Evolutionary conservation across 176 grass and related monocot species (phyloP).

Genomic region (Eleusine indica): DNA sequence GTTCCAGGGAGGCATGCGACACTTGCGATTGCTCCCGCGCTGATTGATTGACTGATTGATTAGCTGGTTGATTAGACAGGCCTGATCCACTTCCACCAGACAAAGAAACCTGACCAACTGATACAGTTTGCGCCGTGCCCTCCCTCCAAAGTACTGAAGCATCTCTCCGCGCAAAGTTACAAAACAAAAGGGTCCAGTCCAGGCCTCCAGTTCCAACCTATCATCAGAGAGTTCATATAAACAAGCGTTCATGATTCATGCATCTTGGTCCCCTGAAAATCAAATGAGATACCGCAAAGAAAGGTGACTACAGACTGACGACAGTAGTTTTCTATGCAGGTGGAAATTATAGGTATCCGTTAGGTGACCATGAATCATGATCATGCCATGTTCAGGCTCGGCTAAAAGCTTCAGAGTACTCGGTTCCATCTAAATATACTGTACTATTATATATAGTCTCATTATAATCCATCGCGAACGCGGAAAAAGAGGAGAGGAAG

Average conservation of each 20-base stretch:
- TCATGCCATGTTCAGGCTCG: constrained; percentile 18
- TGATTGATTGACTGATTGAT: constrained; percentile 1
- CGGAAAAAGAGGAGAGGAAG: background rate
- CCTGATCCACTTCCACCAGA: constrained; percentile 15
- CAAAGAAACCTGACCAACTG: constrained; percentile 27
- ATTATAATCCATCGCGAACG: background rate
- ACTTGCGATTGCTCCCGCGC: background rate
- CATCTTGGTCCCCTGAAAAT: background rate
- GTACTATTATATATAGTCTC: background rate
- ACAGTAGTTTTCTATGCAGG: background rate
- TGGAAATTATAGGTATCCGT: background rate
- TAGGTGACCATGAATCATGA: background rate
- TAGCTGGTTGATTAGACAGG: background rate
- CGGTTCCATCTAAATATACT: constrained; percentile 7
- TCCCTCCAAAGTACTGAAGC: background rate
- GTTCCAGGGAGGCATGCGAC: background rate
- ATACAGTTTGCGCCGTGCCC: background rate
- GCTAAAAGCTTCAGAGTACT: background rate
- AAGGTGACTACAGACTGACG: background rate
- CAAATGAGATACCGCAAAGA: background rate
- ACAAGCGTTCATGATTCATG: background rate
- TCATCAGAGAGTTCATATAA: background rate
- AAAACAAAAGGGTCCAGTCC: background rate
- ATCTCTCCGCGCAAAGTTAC: background rate
- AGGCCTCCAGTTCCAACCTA: background rate